phyloP scores from a whole-genome alignment of 2,329 filamentous ascomycete genomes.

The Eurotiales sp. region DNA sequence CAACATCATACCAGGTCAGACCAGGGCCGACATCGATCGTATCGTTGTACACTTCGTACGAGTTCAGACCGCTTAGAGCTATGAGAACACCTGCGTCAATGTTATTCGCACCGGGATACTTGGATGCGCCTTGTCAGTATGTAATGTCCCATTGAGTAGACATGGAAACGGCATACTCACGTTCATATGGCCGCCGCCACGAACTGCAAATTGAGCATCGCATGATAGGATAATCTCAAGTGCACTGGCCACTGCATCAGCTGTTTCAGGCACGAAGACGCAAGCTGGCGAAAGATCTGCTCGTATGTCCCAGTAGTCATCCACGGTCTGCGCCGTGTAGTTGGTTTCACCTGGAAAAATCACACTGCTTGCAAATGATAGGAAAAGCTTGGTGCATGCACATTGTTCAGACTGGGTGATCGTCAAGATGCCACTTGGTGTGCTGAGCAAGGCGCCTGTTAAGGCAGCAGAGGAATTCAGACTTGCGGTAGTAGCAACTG shows the following conservation, averaged over 20 bases:
- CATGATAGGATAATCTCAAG: conserved; percentile 22
- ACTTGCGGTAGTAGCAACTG: too few species aligned
- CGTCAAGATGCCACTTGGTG: neutral
- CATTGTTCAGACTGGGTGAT: neutral
- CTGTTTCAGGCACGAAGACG: conserved; percentile 26
- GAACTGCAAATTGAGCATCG: conserved; percentile 49
- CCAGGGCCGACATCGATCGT: conserved; percentile 27
- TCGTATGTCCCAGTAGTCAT: conserved; percentile 28
- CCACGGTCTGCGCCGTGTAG: conserved; percentile 22
- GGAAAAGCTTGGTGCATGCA: neutral
- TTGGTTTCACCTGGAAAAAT: conserved; percentile 17
- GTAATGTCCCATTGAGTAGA: too few species aligned
- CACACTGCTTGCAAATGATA: neutral
- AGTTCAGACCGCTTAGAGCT: conserved; percentile 22
- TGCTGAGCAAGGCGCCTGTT: neutral
- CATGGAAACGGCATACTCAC: too few species aligned
- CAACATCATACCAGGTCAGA: conserved; percentile 28
- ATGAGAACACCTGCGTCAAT: conserved; percentile 30
- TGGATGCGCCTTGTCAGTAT: too few species aligned
- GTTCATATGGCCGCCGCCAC: conserved; percentile 51
- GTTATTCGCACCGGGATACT: conserved; percentile 28
- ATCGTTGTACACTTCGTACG: conserved; percentile 20
- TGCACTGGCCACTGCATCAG: conserved; percentile 23
- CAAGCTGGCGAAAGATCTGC: conserved; percentile 25
- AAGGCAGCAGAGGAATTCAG: neutral